Base-by-base conservation (phyloP, 306 rosid genomes). In the Clitoria ternatea region DNA sequence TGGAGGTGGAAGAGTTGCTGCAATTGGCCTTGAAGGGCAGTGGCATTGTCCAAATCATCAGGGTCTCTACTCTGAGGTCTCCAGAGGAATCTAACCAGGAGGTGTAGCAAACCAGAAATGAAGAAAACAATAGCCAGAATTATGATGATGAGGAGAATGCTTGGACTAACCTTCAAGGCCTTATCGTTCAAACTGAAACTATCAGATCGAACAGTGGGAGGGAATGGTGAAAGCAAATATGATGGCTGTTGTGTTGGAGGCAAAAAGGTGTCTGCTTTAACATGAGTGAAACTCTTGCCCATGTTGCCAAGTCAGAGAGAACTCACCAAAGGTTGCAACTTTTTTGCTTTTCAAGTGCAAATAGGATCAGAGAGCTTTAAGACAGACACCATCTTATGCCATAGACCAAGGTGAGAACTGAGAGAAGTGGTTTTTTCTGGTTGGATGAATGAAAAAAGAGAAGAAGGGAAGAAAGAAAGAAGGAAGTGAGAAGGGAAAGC, bases 1-100 rank as follows among this genome's bases (percentile, higher is more conserved):
- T 95, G 99, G 45, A 91, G 99, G 32, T 89, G 96, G 55, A 95
- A 95, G 2, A 91, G 97, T 62, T 95, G 97, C 79, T 89, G 99
- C 53, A 91, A 76, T 65, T 95, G 99, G 0, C 99, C 99, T 77
- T 95, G 97, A 61, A 95, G 89, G 17, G 85, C 97, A 39, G 91
- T 85, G 47, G 82, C 96, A 70, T 78, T 85, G 56, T 84, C 91
- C 32, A 80, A 72, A 26, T 85, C 96, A 47, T 89, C 93, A 40
- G 82, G 73, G 66, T 89, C 90, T 77, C 91, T 82, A 15, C 24
- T 71, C 36, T 80, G 84, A 10, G 91, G 93, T 48, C 90, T 79
- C 80, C 87, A 56, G 1, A 94, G 89, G 43, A 86, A 91, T 81
- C 99, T 83, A 19, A 95, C 86, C 0, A 95, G 88, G 0, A 91